Conservation (phyloP, 2,329 filamentous ascomycete species). For the Macrophomina pseudophaseolina region DNA sequence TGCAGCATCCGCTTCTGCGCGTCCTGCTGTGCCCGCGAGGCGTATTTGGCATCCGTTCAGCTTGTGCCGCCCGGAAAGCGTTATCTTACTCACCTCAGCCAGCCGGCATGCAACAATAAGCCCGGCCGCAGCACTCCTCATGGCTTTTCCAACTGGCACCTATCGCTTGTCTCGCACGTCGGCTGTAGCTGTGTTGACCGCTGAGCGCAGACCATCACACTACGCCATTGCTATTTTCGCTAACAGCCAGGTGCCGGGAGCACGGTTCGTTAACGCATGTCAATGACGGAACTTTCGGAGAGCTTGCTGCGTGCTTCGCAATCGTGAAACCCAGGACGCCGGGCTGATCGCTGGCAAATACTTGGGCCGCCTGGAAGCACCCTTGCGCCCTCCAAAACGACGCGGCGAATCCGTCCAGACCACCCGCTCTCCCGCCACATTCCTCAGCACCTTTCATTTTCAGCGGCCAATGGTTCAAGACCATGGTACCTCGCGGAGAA, state of each 20-base stretch:
- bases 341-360: background rate
- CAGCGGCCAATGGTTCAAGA: background rate
- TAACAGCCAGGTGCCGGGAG: background rate
- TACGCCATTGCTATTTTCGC: slow-evolving; percentile 1
- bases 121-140: background rate
- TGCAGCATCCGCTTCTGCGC: slow-evolving; percentile 8
- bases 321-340: background rate
- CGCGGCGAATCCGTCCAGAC: background rate
- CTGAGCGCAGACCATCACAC: background rate
- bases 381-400: background rate
- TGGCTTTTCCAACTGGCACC: background rate
- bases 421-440: background rate
- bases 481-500: too few species aligned
- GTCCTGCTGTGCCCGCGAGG: background rate
- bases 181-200: background rate
- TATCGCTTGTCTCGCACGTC: background rate
- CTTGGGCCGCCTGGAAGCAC: background rate
- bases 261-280: slow-evolving; percentile 9
- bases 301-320: background rate
- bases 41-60: background rate
- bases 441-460: background rate
- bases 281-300: background rate
- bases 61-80: background rate
- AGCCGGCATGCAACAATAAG: background rate
- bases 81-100: background rate